Base-by-base conservation (phyloP, 345 rosid genomes). In the Populus simonii region DNA sequence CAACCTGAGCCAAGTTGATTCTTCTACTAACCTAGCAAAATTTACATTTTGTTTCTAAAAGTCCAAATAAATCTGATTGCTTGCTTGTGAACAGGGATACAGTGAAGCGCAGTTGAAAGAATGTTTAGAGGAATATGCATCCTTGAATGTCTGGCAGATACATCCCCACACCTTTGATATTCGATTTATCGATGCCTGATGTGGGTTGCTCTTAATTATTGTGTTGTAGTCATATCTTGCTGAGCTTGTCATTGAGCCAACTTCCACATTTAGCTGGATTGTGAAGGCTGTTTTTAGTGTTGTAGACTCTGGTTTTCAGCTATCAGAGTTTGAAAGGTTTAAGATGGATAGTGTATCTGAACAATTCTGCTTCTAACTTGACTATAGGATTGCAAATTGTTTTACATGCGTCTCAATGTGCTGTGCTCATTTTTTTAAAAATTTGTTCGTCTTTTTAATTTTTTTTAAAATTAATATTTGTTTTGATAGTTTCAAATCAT, bases 81-180 rank as follows among this genome's bases (percentile, higher is more conserved):
- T 76, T 76, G 74, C 45, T 62, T 77, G 62, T 74, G 53, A 80
- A 82, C 97, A 96, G 99, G 99, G 99, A 73, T 94, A 96, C 77
- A 96, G 95, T 67, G 99, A 96, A 86, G 97, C 97, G 35, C 99
- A 96, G 87, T 85, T 96, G 86, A 96, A 94, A 78, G 99, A 96
- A 82, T 96, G 99, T 82, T 84, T 92, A 74, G 99, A 96, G 90
- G 98, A 96, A 86, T 94, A 96, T 80, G 97, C 99, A 55, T 89
- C 97, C 63, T 79, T 96, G 75, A 96, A 96, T 49, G 98, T 96
- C 76, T 96, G 99, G 98, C 97, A 91, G 88, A 94, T 96, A 76
- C 96, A 92, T 84, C 97, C 95, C 49, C 84, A 85, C 84, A 89
- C 97, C 78, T 96, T 96, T 78, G 97, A 96, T 82, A 92, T 94